phyloP scores from a whole-genome alignment of 2,329 filamentous ascomycete species.

The Juglanconis juglandina region DNA sequence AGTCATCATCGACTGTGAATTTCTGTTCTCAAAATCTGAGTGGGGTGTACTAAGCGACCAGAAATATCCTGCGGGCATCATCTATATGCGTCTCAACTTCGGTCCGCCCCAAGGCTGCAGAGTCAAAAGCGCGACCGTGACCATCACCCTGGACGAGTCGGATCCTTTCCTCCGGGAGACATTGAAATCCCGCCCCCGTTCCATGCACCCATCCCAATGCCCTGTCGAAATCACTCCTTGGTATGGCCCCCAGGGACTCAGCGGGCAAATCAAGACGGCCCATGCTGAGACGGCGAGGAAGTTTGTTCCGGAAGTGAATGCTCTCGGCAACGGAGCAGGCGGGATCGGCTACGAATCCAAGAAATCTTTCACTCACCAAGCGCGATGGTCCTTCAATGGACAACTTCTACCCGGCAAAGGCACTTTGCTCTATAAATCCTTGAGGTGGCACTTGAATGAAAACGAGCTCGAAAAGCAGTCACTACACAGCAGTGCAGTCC shows the following conservation, averaged over 20 bases:
- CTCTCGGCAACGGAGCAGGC: slow-evolving; percentile 20
- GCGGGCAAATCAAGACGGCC: slow-evolving; percentile 20
- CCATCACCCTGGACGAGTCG: slow-evolving; percentile 26
- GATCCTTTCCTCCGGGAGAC: slow-evolving; percentile 19
- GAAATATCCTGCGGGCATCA: slow-evolving; percentile 23
- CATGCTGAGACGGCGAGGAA: slow-evolving; percentile 11
- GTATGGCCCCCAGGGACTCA: slow-evolving; percentile 24
- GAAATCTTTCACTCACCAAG: slow-evolving; percentile 17
- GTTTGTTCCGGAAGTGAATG: slow-evolving; percentile 20
- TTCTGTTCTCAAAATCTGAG: slow-evolving; percentile 26
- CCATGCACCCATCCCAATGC: not conserved
- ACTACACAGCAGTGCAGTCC: slow-evolving; percentile 25
- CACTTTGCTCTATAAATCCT: slow-evolving; percentile 22
- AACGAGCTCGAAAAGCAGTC: slow-evolving; percentile 26
- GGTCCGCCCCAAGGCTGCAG: slow-evolving; percentile 23
- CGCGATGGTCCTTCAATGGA: slow-evolving; percentile 26
- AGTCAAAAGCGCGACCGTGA: slow-evolving; percentile 23
- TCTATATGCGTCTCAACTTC: slow-evolving; percentile 28
- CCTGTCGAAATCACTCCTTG: slow-evolving; percentile 24
- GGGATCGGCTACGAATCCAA: slow-evolving; percentile 23
- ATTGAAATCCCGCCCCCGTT: not conserved
- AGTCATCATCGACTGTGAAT: slow-evolving; percentile 26
- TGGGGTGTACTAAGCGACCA: slow-evolving; percentile 25
- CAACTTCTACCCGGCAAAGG: slow-evolving; percentile 18
- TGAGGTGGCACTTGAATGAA: slow-evolving; percentile 29